Evolutionary conservation across 352 stramenopile species (phyloP).

Genomic region (Pythium aristosporum): DNA sequence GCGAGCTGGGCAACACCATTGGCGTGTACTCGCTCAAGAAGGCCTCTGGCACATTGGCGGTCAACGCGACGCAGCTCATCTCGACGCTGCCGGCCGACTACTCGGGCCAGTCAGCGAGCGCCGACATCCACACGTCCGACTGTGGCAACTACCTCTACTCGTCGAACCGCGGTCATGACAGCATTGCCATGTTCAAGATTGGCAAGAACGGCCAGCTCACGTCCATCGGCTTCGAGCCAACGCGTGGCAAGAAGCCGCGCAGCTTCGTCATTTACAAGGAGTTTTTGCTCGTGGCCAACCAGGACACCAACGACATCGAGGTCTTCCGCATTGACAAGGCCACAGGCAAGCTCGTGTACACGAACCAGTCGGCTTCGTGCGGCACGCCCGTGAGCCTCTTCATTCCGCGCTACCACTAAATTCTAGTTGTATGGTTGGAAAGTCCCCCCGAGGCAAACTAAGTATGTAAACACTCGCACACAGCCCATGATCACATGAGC

Average conservation of each 20-base stretch:
- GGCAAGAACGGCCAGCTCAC: slow-evolving; percentile 34
- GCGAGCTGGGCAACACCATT: slow-evolving; percentile 64
- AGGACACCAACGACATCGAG: slow-evolving; percentile 56
- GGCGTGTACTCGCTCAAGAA: slow-evolving; percentile 47
- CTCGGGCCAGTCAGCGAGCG: slow-evolving; percentile 29
- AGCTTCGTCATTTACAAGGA: slow-evolving; percentile 48
- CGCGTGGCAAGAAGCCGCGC: slow-evolving; percentile 42
- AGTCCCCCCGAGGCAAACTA: background rate
- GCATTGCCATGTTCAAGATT: slow-evolving; percentile 59
- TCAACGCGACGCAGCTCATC: slow-evolving; percentile 40
- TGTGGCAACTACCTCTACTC: slow-evolving; percentile 62
- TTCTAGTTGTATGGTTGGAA: background rate
- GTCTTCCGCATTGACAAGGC: slow-evolving; percentile 45
- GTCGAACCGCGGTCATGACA: slow-evolving; percentile 66
- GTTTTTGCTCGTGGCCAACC: slow-evolving; percentile 60
- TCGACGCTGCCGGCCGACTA: slow-evolving; percentile 50
- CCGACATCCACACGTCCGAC: slow-evolving; percentile 55
- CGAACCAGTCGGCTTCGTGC: slow-evolving; percentile 39
- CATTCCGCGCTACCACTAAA: slow-evolving; percentile 22
- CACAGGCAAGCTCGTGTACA: slow-evolving; percentile 44
- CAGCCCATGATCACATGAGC: too few species aligned
- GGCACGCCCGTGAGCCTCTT: slow-evolving; percentile 43
- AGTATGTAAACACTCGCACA: background rate
- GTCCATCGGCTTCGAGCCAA: slow-evolving; percentile 37
- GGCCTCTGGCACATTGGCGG: slow-evolving; percentile 26